Conservation (phyloP, 2,329 filamentous ascomycete species). For the Aspergillus ustus region DNA sequence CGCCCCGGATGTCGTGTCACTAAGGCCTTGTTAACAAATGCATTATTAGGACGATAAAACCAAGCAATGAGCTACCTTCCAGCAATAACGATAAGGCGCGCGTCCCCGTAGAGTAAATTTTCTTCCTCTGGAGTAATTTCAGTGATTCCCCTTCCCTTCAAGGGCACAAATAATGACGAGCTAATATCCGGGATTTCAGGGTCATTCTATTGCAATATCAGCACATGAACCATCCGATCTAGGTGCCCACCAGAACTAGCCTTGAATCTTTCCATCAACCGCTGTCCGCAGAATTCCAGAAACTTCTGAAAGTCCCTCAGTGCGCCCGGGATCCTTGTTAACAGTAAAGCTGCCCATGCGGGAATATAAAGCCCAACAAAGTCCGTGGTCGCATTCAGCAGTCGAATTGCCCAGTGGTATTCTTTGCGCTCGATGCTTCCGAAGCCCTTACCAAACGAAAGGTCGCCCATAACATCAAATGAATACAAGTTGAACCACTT, state of each 20-base stretch:
- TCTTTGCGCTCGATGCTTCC: slow-evolving; percentile 14
- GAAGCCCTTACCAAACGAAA: slow-evolving; percentile 19
- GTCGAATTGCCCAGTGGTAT: slow-evolving; percentile 42
- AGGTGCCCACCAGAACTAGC: background rate
- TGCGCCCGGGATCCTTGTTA: slow-evolving; percentile 6
- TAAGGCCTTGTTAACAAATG: slow-evolving; percentile 12
- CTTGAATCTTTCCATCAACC: slow-evolving; percentile 14
- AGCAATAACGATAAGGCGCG: slow-evolving; percentile 35
- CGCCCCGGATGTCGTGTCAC: slow-evolving; percentile 49
- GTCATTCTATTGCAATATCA: slow-evolving; percentile 2
- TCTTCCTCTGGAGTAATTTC: slow-evolving; percentile 23
- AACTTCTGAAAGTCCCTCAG: slow-evolving; percentile 3
- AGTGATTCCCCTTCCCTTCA: slow-evolving; percentile 18
- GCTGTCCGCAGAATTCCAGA: slow-evolving; percentile 12
- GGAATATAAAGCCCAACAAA: slow-evolving; percentile 19
- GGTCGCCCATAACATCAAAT: slow-evolving; percentile 25
- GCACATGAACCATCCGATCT: background rate
- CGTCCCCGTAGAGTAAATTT: slow-evolving; percentile 33
- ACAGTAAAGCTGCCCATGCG: slow-evolving; percentile 12
- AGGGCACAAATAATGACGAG: slow-evolving; percentile 31
- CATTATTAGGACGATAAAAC: background rate
- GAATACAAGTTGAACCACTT: slow-evolving; percentile 39
- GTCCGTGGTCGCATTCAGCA: slow-evolving; percentile 41
- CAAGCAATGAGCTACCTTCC: slow-evolving; percentile 21
- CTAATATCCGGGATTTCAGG: slow-evolving; percentile 31